A percentile compares a stretch with the other conserved stretches of the same genome.
Conservation (phyloP, 2,329 filamentous ascomycete genomes). For the Aspergillus japonicus region DNA sequence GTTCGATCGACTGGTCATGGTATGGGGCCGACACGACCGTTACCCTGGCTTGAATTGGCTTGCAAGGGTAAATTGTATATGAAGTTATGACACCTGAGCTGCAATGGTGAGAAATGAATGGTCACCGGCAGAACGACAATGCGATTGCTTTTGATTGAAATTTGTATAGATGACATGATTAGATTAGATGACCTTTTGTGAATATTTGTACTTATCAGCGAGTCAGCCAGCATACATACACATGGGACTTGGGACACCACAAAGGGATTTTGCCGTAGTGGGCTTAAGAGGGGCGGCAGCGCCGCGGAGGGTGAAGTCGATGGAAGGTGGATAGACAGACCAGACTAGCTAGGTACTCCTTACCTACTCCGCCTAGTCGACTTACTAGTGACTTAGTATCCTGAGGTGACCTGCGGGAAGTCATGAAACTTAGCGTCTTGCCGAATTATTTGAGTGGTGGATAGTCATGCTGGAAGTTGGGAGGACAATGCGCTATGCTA, state of each 20-base stretch:
- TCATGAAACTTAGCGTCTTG: constrained; percentile 12
- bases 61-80: background rate
- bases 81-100: background rate
- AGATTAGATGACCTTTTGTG: constrained; percentile 4
- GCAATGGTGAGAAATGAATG: background rate
- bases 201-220: background rate
- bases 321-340: background rate
- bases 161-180: constrained; percentile 6
- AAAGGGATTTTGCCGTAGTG: background rate
- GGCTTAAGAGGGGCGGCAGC: background rate
- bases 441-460: background rate
- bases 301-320: background rate
- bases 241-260: background rate
- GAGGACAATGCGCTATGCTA: background rate
- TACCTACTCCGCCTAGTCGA: too few species aligned
- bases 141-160: background rate
- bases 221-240: background rate
- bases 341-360: background rate
- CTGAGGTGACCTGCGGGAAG: background rate
- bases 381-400: background rate
- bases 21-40: background rate
- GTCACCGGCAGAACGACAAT: background rate
- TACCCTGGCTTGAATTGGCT: background rate
- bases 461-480: background rate
- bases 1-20: background rate